Base-by-base conservation (phyloP, 208 protist genomes). In the Crithidia fasciculata region DNA sequence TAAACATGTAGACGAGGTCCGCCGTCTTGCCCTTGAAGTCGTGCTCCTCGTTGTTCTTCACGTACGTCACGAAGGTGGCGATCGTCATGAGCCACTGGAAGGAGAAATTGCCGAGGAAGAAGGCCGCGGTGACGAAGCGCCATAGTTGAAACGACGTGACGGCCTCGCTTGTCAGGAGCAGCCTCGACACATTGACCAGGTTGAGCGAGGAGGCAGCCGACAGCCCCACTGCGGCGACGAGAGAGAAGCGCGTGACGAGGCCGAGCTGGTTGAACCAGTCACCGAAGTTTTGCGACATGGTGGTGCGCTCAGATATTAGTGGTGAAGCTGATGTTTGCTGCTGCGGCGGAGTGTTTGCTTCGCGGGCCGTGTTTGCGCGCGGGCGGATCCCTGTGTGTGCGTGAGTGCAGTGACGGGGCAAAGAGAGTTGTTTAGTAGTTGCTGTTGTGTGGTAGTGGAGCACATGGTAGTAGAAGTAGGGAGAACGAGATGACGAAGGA, bases 91-190 rank as follows among this genome's bases (percentile, higher is more conserved):
- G 68, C 88, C 89, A 97, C 19, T 45, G 55, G 19, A 96, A 90
- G 36, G 88, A 95, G 59, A 96, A 94, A 28, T 81, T 79, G 13
- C 91, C 93, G 66, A 96, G 84, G 59, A 86, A 97, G 16, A 97
- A 72, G 45, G 88, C 83, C 2, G 91, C 53, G 8, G 91, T 97
- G 39, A 90, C 44, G 16, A 80, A 72, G 8, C 93, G 79, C 89
- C 91, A 97, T 15, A 89, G 53, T 74, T 91, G 78, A 18, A 94
- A 56, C 18, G 71, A 76, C 9, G 56, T 84, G 28, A 87, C 56
- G 3, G 86, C 77, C 5, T 80, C 56, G 4, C 59, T 56, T 16
- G 68, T 83, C 5, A 95, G 69, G 4, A 93, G 13, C 18, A 93
- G 55, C 40, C 76, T 54, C 8, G 57, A 36, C 43, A 73, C 50